Evolutionary conservation across 768 basidiomycete genomes (phyloP), one percentile per base, ranked within the genome.

Genomic region (Rhizopogon rudus): DNA sequence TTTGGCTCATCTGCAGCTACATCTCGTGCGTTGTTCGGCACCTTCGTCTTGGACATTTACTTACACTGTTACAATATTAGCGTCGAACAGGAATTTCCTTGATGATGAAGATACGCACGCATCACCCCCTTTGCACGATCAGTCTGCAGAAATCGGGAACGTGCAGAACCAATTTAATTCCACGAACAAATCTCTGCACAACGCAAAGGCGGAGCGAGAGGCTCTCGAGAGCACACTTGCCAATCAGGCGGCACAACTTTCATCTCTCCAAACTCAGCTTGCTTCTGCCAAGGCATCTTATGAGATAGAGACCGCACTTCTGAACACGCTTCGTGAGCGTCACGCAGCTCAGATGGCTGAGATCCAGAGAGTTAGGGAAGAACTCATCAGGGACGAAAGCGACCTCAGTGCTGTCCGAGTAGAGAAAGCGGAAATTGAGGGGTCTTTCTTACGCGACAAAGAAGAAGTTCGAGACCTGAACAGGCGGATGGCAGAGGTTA

Each of bases 391-490:
- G 41, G 87, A 90, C 4, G 95, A 98, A 73, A 93, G 92, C 65
- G 93, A 98, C 60, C 77, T 99, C 40, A 93, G 91, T 60, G 94
- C 88, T 7, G 65, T 96, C 44, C 78, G 87, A 14, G 83, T 93
- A 20, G 94, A 98, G 73, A 98, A 95, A 74, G 77, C 87, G 6
- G 97, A 98, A 71, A 77, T 98, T 20, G 93, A 95, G 68, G 91
- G 93, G 9, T 73, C 81, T 2, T 80, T 95, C 54, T 69, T 99
- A 57, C 80, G 90, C 39, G 97, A 98, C 69, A 98, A 95, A 72
- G 97, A 99, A 69, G 97, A 98, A 57, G 84, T 90, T 5, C 78
- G 96, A 41, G 90, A 86, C 41, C 72, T 98, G 58, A 87, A 97
- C 64, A 82, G 84, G 62, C 83, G 81, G 67, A 91, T 98, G 88